Evolutionary conservation across 2,329 filamentous ascomycete genomes (phyloP), one percentile per base, ranked within the genome.

Genomic region (Scedosporium boydii): DNA sequence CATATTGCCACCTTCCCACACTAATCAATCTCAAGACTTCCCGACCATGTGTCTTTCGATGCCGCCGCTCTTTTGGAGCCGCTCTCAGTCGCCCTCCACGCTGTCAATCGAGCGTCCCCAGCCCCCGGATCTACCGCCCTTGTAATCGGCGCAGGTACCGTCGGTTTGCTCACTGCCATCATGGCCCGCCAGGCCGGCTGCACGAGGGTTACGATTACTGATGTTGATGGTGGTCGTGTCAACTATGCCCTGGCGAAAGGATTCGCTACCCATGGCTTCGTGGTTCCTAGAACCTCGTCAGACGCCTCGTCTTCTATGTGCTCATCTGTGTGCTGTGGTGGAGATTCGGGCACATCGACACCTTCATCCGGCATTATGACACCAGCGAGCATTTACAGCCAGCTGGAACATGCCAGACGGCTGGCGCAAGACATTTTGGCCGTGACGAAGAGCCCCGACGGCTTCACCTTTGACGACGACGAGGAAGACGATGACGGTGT

Each of bases 401-500:
- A 78, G 60, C 77, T 86, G 2, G 81, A 83, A 23, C 71, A 72
- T 26, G 82, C 82, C 23, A 83, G 79, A 70, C 68, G 69, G 3
- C 70, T 82, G 5, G 82, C 83, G 1, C 69, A 71, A 9, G 79
- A 83, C 44, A 77, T 84, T 42, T 74, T 85, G 51, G 72, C 78
- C 1, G 67, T 77, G 9, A 74, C 77, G 1, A 72, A 67, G 55
- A 65, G 62, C 6, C 51, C 65, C 16, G 69, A 69, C 10, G 68
- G 67, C 6, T 70, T 68, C 2, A 63, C 70, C n/a, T 61, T 75
- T 1, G 69, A 71, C n/a, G 69, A 72, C 27, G 77, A 79, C 6
- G 78, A 81, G 23, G 87, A 89, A 60, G 86, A 88, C 59, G 84
- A 88, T 68, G 82, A 78, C 1, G 87, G 88, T 57, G 82, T 90